phyloP scores from a whole-genome alignment of 148 eudicot species.

The Rhododendron williamsianum region DNA sequence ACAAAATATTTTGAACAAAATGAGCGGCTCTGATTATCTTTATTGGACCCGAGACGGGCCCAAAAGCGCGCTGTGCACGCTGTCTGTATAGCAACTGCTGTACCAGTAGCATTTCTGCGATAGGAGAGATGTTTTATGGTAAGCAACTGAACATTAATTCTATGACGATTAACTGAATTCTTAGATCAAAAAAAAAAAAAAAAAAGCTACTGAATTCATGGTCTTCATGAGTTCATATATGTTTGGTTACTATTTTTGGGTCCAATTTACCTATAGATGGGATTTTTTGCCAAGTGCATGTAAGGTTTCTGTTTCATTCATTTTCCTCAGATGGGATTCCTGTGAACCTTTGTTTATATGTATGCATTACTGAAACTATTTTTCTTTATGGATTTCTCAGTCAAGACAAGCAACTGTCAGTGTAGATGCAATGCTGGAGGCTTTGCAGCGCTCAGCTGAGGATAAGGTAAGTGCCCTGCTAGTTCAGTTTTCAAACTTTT shows the following conservation, averaged over 20 bases:
- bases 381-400: conserved; percentile 25
- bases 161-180: not conserved
- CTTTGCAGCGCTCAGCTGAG: conserved; percentile 56
- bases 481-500: conserved; percentile 1
- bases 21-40: no score
- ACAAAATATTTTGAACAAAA: no score
- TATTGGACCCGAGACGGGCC: no score
- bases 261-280: not conserved
- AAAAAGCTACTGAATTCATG: not conserved
- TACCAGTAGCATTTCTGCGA: no score
- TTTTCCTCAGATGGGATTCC: not conserved
- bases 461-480: conserved; percentile 31
- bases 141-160: not conserved
- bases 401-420: conserved; percentile 81
- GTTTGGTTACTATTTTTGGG: not conserved
- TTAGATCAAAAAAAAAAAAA: no score
- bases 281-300: not conserved
- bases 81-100: no score
- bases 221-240: not conserved
- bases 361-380: not conserved
- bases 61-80: no score
- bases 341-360: not conserved
- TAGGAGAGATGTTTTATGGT: not conserved
- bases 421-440: conserved; percentile 79
- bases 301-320: not conserved